Evolutionary conservation across 805 yeast genomes (phyloP).

Genomic region (Schizosaccharomyces cryophilus): DNA sequence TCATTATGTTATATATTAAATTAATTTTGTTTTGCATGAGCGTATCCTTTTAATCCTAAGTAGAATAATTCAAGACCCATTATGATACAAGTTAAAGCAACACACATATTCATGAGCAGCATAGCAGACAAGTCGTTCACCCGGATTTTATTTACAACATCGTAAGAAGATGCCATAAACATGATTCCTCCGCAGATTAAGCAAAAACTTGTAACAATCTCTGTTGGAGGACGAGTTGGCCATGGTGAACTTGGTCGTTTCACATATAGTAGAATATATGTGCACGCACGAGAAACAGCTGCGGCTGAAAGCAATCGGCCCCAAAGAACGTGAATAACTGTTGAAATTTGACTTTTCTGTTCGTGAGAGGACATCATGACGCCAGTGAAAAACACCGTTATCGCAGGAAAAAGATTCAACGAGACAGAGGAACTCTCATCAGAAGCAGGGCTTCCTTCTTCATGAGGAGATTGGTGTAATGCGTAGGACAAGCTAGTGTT

Average conservation of each 20-base stretch:
- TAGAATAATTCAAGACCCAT: not conserved
- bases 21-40: not conserved
- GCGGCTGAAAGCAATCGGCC: slow-evolving; percentile 67
- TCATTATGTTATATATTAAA: too few species aligned
- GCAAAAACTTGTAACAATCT: slow-evolving; percentile 53
- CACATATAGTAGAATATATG: slow-evolving; percentile 32
- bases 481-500: slow-evolving; percentile 4
- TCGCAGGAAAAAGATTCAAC: slow-evolving; percentile 83
- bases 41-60: not conserved
- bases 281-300: slow-evolving; percentile 45
- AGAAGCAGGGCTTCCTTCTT: not conserved
- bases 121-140: slow-evolving; percentile 32
- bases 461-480: not conserved
- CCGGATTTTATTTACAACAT: slow-evolving; percentile 36
- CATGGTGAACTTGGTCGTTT: slow-evolving; percentile 12
- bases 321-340: slow-evolving; percentile 77
- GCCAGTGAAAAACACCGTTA: slow-evolving; percentile 92
- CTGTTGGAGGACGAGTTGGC: slow-evolving; percentile 67
- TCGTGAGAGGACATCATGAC: slow-evolving; percentile 82
- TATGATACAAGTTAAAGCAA: not conserved
- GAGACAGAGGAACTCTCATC: slow-evolving; percentile 15
- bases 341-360: slow-evolving; percentile 58
- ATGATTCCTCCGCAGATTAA: slow-evolving; percentile 71
- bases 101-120: not conserved
- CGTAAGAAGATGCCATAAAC: slow-evolving; percentile 80